Base-by-base conservation (phyloP, 768 basidiomycete genomes). In the Omphalotus guepiniiformis region DNA sequence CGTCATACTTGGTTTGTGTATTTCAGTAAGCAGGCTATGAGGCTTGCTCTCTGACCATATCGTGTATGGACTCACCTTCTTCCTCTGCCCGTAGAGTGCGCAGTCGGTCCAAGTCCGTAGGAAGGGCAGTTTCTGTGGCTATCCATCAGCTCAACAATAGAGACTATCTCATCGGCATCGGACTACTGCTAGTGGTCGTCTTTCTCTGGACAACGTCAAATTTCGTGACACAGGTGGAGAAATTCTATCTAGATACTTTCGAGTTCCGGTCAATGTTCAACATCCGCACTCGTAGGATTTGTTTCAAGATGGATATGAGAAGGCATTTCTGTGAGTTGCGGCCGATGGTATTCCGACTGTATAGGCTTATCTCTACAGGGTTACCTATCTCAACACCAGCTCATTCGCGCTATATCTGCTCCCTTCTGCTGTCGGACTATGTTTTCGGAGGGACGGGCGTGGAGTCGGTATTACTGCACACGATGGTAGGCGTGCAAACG, bases 351-450 rank as follows among this genome's bases (percentile, higher is more conserved):
- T 38, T 34, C 50, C 19, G 25, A n/a, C 12, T 39, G 16, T 37
- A 3, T 18, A 32, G 32, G 42, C 32, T 19, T 34, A 22, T 22
- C 11, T n/a, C 12, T n/a, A 36, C 48, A 89, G 88, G 48, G 78
- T 91, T 42, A 94, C 95, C 9, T 98, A 96, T 59, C 70, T 95
- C 60, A 93, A 85, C 66, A 97, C 94, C 1, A 84, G 88, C 52
- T 74, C 91, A n/a, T 98, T 98, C 60, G 68, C 79, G 3, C 57
- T 92, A 12, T 94, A 94, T 66, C 82, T 94, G 25, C 42, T 92
- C 2, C 89, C 89, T 0, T 78, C 70, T 37, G 37, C 50, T 39
- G 15, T 45, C 23, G 40, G 40, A 29, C 39, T n/a, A 39, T 36
- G 15, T 16, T n/a, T 49, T 16, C 21, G 22, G 36, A 5, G 12